Percentiles rank a stretch among this genome's conserved stretches.
Conservation (phyloP, 495 filamentous ascomycete species). For the Penicilliopsis zonata region DNA sequence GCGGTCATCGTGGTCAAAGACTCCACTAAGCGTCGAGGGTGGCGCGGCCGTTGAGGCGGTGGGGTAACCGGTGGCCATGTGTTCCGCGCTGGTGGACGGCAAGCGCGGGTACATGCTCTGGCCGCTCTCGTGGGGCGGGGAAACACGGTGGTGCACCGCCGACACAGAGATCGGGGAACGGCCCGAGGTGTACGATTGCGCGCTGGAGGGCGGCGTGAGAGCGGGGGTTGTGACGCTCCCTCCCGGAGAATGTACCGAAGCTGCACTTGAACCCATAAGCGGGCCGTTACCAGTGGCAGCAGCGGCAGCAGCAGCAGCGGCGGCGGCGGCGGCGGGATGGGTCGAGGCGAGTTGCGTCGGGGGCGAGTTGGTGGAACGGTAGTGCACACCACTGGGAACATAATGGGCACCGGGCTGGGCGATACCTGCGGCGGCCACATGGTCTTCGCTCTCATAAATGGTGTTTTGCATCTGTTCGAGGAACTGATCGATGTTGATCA, state of each 20-base stretch:
- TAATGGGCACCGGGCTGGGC: conserved; percentile 58
- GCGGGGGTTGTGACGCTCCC: conserved; percentile 60
- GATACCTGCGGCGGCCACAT: conserved; percentile 61
- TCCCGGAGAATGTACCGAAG: conserved; percentile 35
- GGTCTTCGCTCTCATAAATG: conserved; percentile 81
- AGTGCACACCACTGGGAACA: conserved; percentile 43
- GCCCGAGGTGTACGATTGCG: conserved; percentile 70
- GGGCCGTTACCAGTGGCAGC: conserved; percentile 44
- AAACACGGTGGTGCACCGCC: conserved; percentile 43
- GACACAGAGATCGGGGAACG: conserved; percentile 69
- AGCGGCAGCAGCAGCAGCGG: no score
- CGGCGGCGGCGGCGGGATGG: no score
- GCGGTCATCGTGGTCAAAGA: conserved; percentile 68
- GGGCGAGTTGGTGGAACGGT: conserved; percentile 66
- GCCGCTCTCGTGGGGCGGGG: conserved; percentile 49
- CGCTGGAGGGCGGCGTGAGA: conserved; percentile 81
- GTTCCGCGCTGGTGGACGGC: conserved; percentile 54
- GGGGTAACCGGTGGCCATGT: conserved; percentile 42
- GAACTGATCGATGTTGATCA: conserved; percentile 84
- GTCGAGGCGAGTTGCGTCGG: conserved; percentile 39
- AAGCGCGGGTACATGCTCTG: conserved; percentile 75
- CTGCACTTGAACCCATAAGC: conserved; percentile 43
- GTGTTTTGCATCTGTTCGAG: conserved; percentile 90
- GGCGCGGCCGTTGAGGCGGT: conserved; percentile 55
- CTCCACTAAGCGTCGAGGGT: conserved; percentile 66